phyloP scores from a whole-genome alignment of 2,329 filamentous ascomycete genomes.

The Aspergillus sp. region DNA sequence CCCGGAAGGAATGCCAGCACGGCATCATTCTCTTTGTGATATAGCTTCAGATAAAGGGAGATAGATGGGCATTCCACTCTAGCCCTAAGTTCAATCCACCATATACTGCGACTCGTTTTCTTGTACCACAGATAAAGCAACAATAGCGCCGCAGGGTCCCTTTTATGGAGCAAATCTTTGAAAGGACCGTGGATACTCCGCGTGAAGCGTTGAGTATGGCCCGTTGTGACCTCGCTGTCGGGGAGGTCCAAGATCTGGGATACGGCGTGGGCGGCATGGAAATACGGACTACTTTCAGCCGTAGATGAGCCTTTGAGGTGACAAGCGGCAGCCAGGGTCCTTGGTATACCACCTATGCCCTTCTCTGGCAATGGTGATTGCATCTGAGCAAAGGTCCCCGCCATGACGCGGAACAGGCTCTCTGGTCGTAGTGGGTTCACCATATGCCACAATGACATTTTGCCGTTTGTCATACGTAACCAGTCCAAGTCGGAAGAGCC shows the following conservation, averaged over 20 bases:
- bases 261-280: constrained; percentile 37
- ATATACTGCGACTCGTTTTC: constrained; percentile 40
- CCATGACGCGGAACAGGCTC: constrained; percentile 44
- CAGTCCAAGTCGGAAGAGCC: constrained; percentile 53
- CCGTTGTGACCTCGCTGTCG: constrained; percentile 23
- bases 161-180: constrained; percentile 27
- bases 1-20: constrained; percentile 33
- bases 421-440: constrained; percentile 49
- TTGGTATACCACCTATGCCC: constrained; percentile 22
- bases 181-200: constrained; percentile 34
- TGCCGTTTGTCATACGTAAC: constrained; percentile 57
- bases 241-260: constrained; percentile 28
- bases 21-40: constrained; percentile 24
- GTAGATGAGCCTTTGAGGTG: constrained; percentile 30
- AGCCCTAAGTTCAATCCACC: constrained; percentile 45
- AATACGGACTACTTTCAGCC: constrained; percentile 36
- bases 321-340: constrained; percentile 21
- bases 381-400: constrained; percentile 36
- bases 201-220: constrained; percentile 32
- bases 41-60: constrained; percentile 32
- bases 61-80: constrained; percentile 46
- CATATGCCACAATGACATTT: constrained; percentile 53
- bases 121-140: constrained; percentile 45
- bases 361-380: constrained; percentile 27
- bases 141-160: constrained; percentile 39